These are phyloP conservation scores for Scorias spongiosa DNA, from an alignment of 2,329 filamentous ascomycete genomes.

Conservation along the genomic window DNA sequence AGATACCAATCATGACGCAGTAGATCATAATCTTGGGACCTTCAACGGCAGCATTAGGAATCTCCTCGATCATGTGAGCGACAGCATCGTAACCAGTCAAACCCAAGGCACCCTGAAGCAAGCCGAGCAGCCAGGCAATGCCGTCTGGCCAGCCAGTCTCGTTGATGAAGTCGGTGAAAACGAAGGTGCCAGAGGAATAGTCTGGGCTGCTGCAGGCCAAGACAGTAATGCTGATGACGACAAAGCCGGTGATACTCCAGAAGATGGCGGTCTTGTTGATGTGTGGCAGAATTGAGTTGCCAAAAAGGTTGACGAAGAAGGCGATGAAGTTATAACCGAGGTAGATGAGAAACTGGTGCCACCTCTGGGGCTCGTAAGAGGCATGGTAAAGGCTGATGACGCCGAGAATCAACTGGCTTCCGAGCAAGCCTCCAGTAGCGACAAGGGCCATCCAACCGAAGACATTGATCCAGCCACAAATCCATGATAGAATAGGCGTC, in stretches of 20 bases:
- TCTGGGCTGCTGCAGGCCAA: conserved; percentile 47
- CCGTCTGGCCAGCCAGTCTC: conserved; percentile 55
- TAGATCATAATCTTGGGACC: conserved; percentile 53
- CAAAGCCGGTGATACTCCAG: conserved; percentile 51
- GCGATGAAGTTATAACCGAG: conserved; percentile 42
- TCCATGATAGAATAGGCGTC: conserved; percentile 46
- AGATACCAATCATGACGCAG: conserved; percentile 46
- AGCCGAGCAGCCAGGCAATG: conserved; percentile 41
- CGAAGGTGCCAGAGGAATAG: conserved; percentile 46
- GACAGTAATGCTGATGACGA: conserved; percentile 50
- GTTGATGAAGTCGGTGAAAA: conserved; percentile 51
- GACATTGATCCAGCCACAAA: conserved; percentile 54
- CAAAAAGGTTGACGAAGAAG: conserved; percentile 48
- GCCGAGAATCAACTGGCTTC: conserved; percentile 46
- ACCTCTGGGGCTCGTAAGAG: conserved; percentile 39
- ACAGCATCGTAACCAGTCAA: conserved; percentile 26
- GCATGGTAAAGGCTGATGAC: conserved; percentile 44
- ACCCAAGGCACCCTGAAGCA: conserved; percentile 40
- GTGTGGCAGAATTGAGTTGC: conserved; percentile 42
- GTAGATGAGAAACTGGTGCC: conserved; percentile 58
- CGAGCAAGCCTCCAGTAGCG: conserved; percentile 48
- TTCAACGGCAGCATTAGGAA: conserved; percentile 41
- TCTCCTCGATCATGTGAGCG: conserved; percentile 42
- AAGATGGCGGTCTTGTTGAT: conserved; percentile 51
- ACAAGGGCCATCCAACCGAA: conserved; percentile 51